phyloP scores from a whole-genome alignment of 1,139 yeast genomes.

The Entelexis sorbosivorans region DNA sequence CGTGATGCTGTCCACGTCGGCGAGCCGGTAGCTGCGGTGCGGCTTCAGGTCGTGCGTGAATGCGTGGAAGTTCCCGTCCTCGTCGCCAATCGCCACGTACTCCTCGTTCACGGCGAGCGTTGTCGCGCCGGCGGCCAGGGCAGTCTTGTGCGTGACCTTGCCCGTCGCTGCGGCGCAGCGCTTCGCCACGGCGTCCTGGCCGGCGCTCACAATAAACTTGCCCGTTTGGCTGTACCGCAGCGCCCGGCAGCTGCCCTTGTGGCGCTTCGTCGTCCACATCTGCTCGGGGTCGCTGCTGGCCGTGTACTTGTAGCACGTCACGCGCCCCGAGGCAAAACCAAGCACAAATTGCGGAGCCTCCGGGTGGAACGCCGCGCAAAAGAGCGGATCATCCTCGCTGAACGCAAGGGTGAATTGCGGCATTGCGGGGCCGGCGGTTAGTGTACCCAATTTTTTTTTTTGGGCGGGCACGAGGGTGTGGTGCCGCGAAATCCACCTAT shows the following conservation, averaged over 20 bases:
- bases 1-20: conserved; percentile 58
- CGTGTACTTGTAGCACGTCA: conserved; percentile 37
- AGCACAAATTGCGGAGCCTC: conserved; percentile 49
- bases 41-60: conserved; percentile 44
- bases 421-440: conserved; percentile 2
- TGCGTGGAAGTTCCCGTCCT: conserved; percentile 54
- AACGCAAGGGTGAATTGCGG: conserved; percentile 11
- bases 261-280: conserved; percentile 77
- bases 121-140: conserved; percentile 43
- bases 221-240: conserved; percentile 47
- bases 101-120: conserved; percentile 54
- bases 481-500: background rate
- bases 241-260: conserved; percentile 78
- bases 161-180: conserved; percentile 66
- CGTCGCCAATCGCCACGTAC: conserved; percentile 67
- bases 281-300: conserved; percentile 24
- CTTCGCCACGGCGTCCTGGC: conserved; percentile 71
- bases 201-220: conserved; percentile 52
- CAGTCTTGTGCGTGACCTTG: conserved; percentile 51
- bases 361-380: conserved; percentile 76
- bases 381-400: conserved; percentile 42
- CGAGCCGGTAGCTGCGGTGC: conserved; percentile 44
- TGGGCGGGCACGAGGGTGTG: no score
- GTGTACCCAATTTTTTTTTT: background rate
- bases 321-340: conserved; percentile 73